These are phyloP conservation scores for Physcomitrium patens DNA, from an alignment of 225 moss, liverwort and hornwort genomes.

Conservation along the genomic window DNA sequence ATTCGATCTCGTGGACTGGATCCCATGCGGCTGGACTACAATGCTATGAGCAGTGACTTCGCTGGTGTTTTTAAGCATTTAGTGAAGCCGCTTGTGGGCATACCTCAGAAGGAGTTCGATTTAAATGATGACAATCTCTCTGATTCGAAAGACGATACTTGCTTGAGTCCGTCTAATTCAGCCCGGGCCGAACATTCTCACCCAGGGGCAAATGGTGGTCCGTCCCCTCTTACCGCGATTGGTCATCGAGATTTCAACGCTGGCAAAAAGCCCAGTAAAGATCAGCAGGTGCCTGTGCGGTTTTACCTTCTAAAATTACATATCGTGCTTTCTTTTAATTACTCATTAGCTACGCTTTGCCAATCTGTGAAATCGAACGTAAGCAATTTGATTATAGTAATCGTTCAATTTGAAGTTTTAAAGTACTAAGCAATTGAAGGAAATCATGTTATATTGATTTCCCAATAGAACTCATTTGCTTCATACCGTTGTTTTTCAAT, in stretches of 20 bases:
- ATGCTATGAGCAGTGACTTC: slow-evolving; percentile 34
- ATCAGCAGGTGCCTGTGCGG: slow-evolving; percentile 42
- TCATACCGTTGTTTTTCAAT: neutral
- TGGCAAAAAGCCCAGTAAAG: slow-evolving; percentile 34
- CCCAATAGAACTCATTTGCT: neutral
- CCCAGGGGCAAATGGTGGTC: neutral
- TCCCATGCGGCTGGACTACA: slow-evolving; percentile 28
- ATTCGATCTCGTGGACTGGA: slow-evolving; percentile 43
- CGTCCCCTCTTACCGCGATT: slow-evolving; percentile 29
- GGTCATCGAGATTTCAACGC: too few relatives aligned
- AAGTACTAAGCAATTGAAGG: too few relatives aligned
- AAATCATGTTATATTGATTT: too few relatives aligned
- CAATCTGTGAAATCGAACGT: neutral
- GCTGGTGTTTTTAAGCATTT: slow-evolving; percentile 40
- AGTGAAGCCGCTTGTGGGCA: slow-evolving; percentile 46
- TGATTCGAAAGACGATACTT: slow-evolving; percentile 37
- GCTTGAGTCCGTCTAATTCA: slow-evolving; percentile 21
- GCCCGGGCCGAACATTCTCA: slow-evolving; percentile 12
- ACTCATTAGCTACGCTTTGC: neutral
- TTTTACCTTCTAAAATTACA: neutral
- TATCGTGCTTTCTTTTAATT: neutral
- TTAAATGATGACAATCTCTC: slow-evolving; percentile 35
- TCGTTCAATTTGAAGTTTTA: slow-evolving; percentile 1
- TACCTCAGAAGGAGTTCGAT: slow-evolving; percentile 52
- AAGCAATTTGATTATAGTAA: too few relatives aligned